Conservation (phyloP, 345 rosid genomes). For the Populus pruinosa region DNA sequence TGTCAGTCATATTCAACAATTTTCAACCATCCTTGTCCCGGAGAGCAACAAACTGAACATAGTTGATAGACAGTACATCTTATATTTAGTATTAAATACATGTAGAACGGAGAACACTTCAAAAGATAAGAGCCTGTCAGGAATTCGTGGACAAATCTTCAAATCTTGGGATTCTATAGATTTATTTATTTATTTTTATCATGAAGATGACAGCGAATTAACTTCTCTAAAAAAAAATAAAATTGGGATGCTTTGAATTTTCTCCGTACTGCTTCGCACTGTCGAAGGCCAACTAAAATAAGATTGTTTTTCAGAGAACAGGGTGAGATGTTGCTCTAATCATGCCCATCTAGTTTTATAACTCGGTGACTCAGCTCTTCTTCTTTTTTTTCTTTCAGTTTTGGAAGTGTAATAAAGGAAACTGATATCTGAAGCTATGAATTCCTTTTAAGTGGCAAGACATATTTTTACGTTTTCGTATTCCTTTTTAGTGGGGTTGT, state of each 20-base stretch:
- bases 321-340: slow-evolving; percentile 16
- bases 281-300: slow-evolving; percentile 8
- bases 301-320: neutral
- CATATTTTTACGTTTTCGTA: neutral
- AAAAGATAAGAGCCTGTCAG: slow-evolving; percentile 23
- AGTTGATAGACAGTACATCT: neutral
- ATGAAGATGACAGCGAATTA: slow-evolving; percentile 30
- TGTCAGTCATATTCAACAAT: slow-evolving; percentile 19
- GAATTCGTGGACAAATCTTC: slow-evolving; percentile 23
- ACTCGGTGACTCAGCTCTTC: neutral
- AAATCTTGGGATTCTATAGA: slow-evolving; percentile 37
- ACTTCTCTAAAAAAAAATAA: neutral
- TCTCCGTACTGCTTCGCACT: slow-evolving; percentile 10
- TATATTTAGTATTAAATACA: too few species aligned
- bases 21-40: neutral
- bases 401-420: slow-evolving; percentile 8
- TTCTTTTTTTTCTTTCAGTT: neutral
- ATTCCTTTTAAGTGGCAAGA: slow-evolving; percentile 21
- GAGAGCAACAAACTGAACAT: neutral
- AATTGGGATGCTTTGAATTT: slow-evolving; percentile 2
- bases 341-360: slow-evolving; percentile 17
- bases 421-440: slow-evolving; percentile 26
- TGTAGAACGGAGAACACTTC: neutral
- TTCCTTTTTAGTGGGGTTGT: slow-evolving; percentile 2
- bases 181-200: neutral